Evolutionary conservation across 2,329 filamentous ascomycete genomes (phyloP).

Genomic region (Fusarium burgessii): DNA sequence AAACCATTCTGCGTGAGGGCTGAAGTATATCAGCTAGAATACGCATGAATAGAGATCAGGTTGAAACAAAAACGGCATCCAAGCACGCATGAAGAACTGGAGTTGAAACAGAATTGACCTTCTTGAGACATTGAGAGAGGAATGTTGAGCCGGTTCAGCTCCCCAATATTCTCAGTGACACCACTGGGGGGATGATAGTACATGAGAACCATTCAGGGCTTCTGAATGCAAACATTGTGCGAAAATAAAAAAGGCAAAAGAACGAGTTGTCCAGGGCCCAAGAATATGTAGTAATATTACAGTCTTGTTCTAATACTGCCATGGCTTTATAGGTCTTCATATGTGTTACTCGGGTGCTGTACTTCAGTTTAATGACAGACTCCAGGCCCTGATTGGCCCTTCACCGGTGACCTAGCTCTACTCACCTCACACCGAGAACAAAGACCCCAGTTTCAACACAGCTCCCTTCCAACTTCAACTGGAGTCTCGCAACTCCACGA

Average conservation of each 20-base stretch:
- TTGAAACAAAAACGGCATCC: background rate
- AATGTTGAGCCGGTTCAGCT: background rate
- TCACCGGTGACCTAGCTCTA: constrained; percentile 16
- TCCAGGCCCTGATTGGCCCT: constrained; percentile 23
- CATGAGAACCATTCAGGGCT: no score
- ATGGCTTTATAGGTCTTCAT: no score
- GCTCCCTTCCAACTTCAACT: constrained; percentile 29
- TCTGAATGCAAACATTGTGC: no score
- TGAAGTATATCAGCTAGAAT: background rate
- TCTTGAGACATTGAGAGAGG: background rate
- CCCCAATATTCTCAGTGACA: background rate
- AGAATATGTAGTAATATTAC: no score
- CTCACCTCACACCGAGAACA: constrained; percentile 37
- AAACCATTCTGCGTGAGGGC: background rate
- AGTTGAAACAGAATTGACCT: background rate
- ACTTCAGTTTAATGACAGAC: background rate
- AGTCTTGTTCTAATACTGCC: no score
- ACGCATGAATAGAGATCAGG: no score
- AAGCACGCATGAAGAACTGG: background rate
- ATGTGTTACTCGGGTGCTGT: background rate
- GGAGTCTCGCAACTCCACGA: constrained; percentile 30
- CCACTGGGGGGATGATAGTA: background rate
- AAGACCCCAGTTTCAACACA: constrained; percentile 32
- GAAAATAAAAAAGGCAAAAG: no score
- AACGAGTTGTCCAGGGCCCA: no score